Evolutionary conservation across 2,329 filamentous ascomycete species (phyloP), one percentile per base, ranked within the genome.

Genomic region (Aspergillus hortae): DNA sequence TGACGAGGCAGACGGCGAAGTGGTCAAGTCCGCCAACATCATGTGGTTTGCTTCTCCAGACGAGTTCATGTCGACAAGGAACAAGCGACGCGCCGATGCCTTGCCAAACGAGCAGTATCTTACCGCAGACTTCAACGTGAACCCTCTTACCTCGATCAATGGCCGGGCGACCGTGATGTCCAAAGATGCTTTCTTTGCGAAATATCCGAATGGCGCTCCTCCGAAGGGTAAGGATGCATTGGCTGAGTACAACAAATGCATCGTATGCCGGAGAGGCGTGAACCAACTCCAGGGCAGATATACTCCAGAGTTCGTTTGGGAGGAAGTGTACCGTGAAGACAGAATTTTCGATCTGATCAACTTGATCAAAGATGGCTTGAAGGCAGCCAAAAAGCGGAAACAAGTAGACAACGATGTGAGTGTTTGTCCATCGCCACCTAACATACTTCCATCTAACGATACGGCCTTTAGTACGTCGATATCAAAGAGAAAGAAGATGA

Each of bases 1-100:
- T 17, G 85, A 88, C 11, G 86, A 84, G 3, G 82, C 88, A 41
- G 69, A 77, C 30, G 64, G 60, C 15, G 61, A 65, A 42, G 42
- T 65, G 25, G 48, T 73, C 57, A 96, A 90, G 77, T 85, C 86
- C 23, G 92, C 89, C 50, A 88, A 87, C 56, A 94, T 99, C 66
- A 87, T 96, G 80, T 99, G 94, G 94, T 96, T 99, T 67, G 74
- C 73, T 19, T 91, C 89, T 0, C 90, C 89, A 0, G 89, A 95
- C 63, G 89, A 88, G 64, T 92, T 97, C 72, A 90, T 96, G 55
- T 83, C 87, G 25, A 94, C 89, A 62, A 88, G 86, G 66, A 82
- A 84, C 52, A 92, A 89, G 73, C 95, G 94, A 74, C 80, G 90
- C 64, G 80, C 77, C 11, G 94, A 99, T 71, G 90, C 84, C 53